A percentile compares a stretch with the other conserved stretches of the same genome.
Conservation (phyloP, 2,329 filamentous ascomycete genomes). For the Periconia digitata region DNA sequence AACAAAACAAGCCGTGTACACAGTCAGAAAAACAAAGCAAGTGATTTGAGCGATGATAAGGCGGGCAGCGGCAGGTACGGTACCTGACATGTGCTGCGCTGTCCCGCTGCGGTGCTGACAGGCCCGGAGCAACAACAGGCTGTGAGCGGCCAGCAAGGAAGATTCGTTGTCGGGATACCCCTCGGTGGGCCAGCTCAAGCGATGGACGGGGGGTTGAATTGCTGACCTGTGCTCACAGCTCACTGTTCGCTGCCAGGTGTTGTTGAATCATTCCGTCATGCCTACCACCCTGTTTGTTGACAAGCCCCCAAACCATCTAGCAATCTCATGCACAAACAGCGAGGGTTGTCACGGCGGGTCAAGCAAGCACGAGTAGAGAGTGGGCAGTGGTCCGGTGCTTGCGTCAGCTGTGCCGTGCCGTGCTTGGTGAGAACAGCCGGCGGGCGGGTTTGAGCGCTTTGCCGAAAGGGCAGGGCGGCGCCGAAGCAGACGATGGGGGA, state of each 20-base stretch:
- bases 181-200: not conserved
- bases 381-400: constrained; percentile 1
- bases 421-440: not conserved
- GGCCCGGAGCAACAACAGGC: not conserved
- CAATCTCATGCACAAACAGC: constrained; percentile 23
- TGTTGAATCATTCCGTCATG: not conserved
- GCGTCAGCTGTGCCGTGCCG: constrained; percentile 24
- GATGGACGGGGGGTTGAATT: not conserved
- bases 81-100: not conserved
- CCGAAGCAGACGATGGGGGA: constrained; percentile 11
- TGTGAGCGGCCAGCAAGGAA: not conserved
- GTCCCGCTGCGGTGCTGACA: not conserved
- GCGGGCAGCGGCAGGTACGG: not conserved
- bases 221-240: not conserved
- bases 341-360: constrained; percentile 18
- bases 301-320: not conserved
- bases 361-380: too few species aligned
- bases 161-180: not conserved
- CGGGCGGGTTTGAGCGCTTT: constrained; percentile 6
- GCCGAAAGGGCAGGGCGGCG: constrained; percentile 22
- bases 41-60: not conserved
- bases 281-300: not conserved
- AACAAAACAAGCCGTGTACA: too few species aligned
- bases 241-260: not conserved
- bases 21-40: not conserved